These are phyloP conservation scores for Chaetomiaceae sp. DNA, from an alignment of 2,329 filamentous ascomycete genomes.

Conservation along the genomic window DNA sequence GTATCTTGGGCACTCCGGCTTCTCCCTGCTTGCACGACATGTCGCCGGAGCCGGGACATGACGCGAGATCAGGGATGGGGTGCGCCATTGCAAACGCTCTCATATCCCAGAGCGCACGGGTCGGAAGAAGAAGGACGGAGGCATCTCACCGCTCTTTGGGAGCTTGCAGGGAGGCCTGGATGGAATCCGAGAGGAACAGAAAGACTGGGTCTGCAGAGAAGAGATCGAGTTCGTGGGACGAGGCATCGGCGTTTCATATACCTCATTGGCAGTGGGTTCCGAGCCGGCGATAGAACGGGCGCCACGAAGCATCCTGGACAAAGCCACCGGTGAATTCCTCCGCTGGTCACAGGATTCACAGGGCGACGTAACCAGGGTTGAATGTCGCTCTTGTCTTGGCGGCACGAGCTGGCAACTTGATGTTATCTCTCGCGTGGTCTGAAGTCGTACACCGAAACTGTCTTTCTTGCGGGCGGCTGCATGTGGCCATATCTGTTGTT, in stretches of 20 bases:
- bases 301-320: slow-evolving; percentile 20
- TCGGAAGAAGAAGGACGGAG: slow-evolving; percentile 28
- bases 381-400: background rate
- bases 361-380: background rate
- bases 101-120: slow-evolving; percentile 27
- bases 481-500: too few relatives aligned
- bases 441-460: background rate
- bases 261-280: slow-evolving; percentile 20
- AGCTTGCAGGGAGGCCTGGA: background rate
- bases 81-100: slow-evolving; percentile 23
- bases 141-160: slow-evolving; percentile 28
- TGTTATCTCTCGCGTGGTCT: background rate
- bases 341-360: background rate
- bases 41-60: slow-evolving; percentile 20
- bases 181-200: background rate
- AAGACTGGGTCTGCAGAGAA: slow-evolving; percentile 8
- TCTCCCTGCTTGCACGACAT: slow-evolving; percentile 19
- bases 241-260: slow-evolving; percentile 14
- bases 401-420: background rate
- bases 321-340: background rate
- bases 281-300: slow-evolving; percentile 16
- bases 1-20: slow-evolving; percentile 17
- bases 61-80: slow-evolving; percentile 26
- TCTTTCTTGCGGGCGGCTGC: background rate
- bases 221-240: background rate